Evolutionary conservation across 331 rosid species (phyloP), one percentile per base, ranked within the genome.

Genomic region (Acacia concinna): DNA sequence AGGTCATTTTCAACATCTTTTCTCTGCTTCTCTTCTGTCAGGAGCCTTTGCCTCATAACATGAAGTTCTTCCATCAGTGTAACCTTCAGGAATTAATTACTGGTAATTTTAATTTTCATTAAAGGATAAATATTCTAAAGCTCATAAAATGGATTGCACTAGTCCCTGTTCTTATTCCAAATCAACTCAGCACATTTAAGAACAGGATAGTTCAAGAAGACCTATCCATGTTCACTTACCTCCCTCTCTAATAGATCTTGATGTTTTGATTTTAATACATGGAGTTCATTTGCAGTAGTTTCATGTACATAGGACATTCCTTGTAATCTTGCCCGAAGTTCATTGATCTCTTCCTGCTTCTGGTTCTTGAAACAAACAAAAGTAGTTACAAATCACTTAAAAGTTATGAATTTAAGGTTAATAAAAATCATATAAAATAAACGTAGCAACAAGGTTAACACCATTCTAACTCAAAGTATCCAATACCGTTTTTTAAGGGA

Each of bases 1-100:
- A 88, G 81, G 81, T 90, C 92, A 68, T 80, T 73, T 76, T 86
- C 91, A 77, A 86, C 43, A 68, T 41, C 57, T 74, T 85, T 86
- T 83, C 92, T 83, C 73, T 83, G 89, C 84, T 80, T 85, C 86
- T 88, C 91, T 85, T 88, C 92, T 11, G 15, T 51, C 71, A 77
- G 10, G 80, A 90, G 85, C 71, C 81, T 79, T 80, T 85, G 81
- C 85, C 71, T 83, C 74, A 69, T 21, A 8, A 69, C 77, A 66
- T 54, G 60, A 73, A 90, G 88, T 84, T 90, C 92, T 68, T 85
- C 82, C 37, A 79, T 83, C 54, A 83, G 73, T 63, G 77, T 79
- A 68, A 32, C 91, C 95, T 90, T 68, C n/a, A 20, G 12, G 40
- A 74, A 60, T 44, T 71, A 44, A 20, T 20, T 21, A 59, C 60